Evolutionary conservation across 495 filamentous ascomycete species (phyloP), one percentile per base, ranked within the genome.

Genomic region (Podospora fimiseda): DNA sequence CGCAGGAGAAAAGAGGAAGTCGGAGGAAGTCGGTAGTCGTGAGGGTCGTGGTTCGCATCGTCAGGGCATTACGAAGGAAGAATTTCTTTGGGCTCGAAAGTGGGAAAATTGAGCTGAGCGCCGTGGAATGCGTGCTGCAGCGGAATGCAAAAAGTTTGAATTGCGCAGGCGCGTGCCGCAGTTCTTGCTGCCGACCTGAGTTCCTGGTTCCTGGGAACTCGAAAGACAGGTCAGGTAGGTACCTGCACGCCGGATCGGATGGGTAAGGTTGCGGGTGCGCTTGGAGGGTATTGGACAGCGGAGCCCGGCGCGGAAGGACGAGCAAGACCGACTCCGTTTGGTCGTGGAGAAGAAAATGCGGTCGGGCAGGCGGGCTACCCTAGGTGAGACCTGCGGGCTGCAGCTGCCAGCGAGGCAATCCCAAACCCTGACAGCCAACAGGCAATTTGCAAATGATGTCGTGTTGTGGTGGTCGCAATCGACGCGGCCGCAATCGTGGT

Each of bases 41-140:
- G 51, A 52, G 40, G 50, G 57, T 60, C 53, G 61, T 62, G 56
- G 61, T 64, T 69, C 56, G 64, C 68, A 70, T 70, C 66, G 68
- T 70, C 62, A 67, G 60, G 60, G 61, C 67, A 70, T 70, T 62
- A 62, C 57, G 57, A 50, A 19, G 36, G 52, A n/a, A 41, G 33
- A 50, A 22, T 20, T 56, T 36, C 43, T 51, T 30, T 41, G 38
- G 55, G 16, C 21, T n/a, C 50, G 41, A 52, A 56, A 63, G 54
- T 33, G 23, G 38, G 19, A 22, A n/a, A 44, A 36, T 41, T 39
- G 41, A 54, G 43, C 30, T 24, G 36, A 24, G 52, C 50, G 52
- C 46, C 36, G 50, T 51, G 64, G 64, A 64, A 64, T 66, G 61
- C 50, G 50, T 14, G 11, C 22, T n/a, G 45, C 48, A 40, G 50